A percentile compares a stretch with the other conserved stretches of the same genome.
Conservation (phyloP, 305 asterid genomes). For the Fraxinus angustifolia region DNA sequence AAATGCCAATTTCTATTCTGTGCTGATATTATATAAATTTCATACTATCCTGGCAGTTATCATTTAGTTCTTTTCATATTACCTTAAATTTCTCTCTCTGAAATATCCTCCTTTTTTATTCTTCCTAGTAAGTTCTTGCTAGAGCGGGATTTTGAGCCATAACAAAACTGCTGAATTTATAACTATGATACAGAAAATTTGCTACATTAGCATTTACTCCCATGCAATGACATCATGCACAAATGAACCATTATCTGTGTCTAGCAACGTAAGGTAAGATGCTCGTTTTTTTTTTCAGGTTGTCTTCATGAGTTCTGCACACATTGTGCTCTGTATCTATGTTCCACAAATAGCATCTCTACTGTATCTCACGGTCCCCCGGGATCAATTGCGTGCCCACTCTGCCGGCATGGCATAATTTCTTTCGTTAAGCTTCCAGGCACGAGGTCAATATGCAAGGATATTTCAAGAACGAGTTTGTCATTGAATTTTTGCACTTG, state of each 20-base stretch:
- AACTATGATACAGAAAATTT: neutral
- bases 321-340: conserved; percentile 73
- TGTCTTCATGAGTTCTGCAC: conserved; percentile 90
- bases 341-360: conserved; percentile 61
- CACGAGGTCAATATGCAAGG: conserved; percentile 49
- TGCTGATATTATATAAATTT: neutral
- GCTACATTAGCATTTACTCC: neutral
- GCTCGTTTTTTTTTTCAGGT: conserved; percentile 35
- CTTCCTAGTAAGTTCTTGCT: neutral
- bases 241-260: neutral
- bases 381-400: conserved; percentile 79
- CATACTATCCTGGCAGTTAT: neutral
- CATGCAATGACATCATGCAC: neutral
- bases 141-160: neutral
- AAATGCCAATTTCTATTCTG: neutral
- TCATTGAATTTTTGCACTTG: conserved; percentile 67
- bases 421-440: conserved; percentile 57
- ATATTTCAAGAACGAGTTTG: conserved; percentile 45
- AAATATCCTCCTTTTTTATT: neutral
- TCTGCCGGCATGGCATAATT: conserved; percentile 77
- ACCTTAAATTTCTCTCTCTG: neutral
- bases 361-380: conserved; percentile 52
- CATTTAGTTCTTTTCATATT: neutral
- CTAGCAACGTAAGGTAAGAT: neutral
- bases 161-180: neutral